Evolutionary conservation across 1,284 basidiomycete species (phyloP), one percentile per base, ranked within the genome.

Genomic region (Puccinia triticina): DNA sequence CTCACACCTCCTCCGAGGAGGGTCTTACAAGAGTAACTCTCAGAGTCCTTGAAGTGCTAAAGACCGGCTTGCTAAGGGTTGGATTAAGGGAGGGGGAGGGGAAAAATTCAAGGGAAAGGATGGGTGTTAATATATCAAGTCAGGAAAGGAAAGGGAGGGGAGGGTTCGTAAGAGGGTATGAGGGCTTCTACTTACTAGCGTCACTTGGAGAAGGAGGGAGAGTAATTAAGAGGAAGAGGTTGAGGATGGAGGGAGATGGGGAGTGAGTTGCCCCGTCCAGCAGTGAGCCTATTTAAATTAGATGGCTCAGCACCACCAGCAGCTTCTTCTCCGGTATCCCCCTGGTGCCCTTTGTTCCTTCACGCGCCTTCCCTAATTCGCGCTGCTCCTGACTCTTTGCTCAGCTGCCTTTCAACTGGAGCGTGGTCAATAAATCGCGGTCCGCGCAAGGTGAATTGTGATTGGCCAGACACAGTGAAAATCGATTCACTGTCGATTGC

Each of bases 21-120:
- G 40, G 29, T 8, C 37, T 66, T 11, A 23, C 21, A 40, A n/a
- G 37, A 21, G 16, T n/a, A 32, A 40, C 18, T 23, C 37, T 66
- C 0, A 11, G 37, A 21, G 23, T 1, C 34, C 23, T n/a, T 40
- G 4, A 40, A 21, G 34, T 37, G 14, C 21, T 40, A 7, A 66
- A 66, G 64, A 66, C 64, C 64, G 64, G 64, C 64, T 66, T n/a
- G 8, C 64, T 40, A 43, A 59, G 59, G 29, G 59, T 4, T 32
- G 29, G 18, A 66, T 26, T 32, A 66, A 32, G 23, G 37, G 21
- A 12, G 64, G 3, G 34, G 21, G 32, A 23, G 64, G 34, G 18
- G 64, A 57, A 57, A 55, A 37, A 55, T 26, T 14, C 12, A 18
- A 37, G 61, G 14, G 34, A 3, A 43, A 40, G 37, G 64, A 64